Conservation (phyloP, 306 rosid species). For the Castanea crenata region DNA sequence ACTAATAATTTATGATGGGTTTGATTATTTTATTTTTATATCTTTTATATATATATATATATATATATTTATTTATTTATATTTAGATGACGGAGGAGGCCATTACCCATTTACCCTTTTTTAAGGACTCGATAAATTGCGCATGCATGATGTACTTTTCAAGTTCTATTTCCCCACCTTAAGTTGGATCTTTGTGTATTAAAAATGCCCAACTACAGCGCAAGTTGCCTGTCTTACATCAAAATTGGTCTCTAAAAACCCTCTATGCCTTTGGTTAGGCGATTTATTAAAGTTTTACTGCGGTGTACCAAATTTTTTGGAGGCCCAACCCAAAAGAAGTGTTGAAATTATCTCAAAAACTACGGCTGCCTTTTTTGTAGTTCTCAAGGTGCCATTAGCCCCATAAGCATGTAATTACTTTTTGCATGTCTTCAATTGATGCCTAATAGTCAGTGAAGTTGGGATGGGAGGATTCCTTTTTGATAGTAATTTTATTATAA, state of each 20-base stretch:
- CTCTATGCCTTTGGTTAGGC: background rate
- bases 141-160: too few relatives aligned
- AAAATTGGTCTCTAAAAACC: background rate
- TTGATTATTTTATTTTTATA: background rate
- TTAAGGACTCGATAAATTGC: background rate
- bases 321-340: too few relatives aligned
- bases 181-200: background rate
- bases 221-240: background rate
- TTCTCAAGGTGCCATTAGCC: too few relatives aligned
- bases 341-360: too few relatives aligned
- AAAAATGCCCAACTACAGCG: background rate
- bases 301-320: too few relatives aligned
- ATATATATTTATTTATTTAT: background rate
- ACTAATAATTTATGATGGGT: too few relatives aligned
- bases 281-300: background rate
- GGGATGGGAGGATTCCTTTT: too few relatives aligned
- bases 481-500: too few relatives aligned
- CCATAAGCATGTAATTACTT: too few relatives aligned
- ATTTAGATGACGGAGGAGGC: background rate
- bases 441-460: too few relatives aligned
- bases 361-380: too few relatives aligned
- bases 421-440: too few relatives aligned
- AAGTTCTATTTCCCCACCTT: background rate
- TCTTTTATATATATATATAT: background rate
- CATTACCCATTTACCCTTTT: background rate